Conservation (phyloP, 352 stramenopile species). For the Phytophthora sojae region DNA sequence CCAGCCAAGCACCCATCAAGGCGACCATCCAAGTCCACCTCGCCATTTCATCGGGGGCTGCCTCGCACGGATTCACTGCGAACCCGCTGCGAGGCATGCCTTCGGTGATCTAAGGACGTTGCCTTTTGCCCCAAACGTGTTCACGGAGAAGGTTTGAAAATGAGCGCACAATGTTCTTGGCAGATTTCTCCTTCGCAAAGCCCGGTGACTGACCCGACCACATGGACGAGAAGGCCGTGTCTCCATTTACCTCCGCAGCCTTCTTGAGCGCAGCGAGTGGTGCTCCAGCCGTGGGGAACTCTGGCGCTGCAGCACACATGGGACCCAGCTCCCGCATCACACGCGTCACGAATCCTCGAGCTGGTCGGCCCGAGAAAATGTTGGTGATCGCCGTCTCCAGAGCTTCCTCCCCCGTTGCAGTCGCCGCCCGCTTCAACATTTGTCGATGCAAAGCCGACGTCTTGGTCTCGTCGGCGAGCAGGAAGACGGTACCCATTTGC, state of each 20-base stretch:
- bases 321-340: slow-evolving; percentile 43
- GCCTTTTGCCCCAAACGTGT: too few relatives aligned
- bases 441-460: slow-evolving; percentile 42
- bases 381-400: slow-evolving; percentile 39
- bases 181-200: slow-evolving; percentile 34
- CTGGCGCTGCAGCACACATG: slow-evolving; percentile 29
- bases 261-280: slow-evolving; percentile 24
- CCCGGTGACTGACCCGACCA: slow-evolving; percentile 37
- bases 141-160: too few relatives aligned
- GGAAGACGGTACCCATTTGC: slow-evolving; percentile 70
- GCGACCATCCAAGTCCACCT: too few relatives aligned
- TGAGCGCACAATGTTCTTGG: slow-evolving; percentile 29
- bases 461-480: slow-evolving; percentile 56
- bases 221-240: slow-evolving; percentile 35
- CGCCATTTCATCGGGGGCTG: too few relatives aligned
- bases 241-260: slow-evolving; percentile 24
- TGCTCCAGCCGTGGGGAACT: slow-evolving; percentile 31
- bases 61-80: too few relatives aligned
- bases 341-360: slow-evolving; percentile 50
- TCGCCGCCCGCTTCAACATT: slow-evolving; percentile 44
- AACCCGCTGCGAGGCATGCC: too few relatives aligned
- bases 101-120: too few relatives aligned
- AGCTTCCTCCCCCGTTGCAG: slow-evolving; percentile 22
- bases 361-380: slow-evolving; percentile 52
- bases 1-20: too few relatives aligned